These are phyloP conservation scores for Melanomma pulvis-pyrius DNA, from an alignment of 495 filamentous ascomycete genomes.

Conservation along the genomic window DNA sequence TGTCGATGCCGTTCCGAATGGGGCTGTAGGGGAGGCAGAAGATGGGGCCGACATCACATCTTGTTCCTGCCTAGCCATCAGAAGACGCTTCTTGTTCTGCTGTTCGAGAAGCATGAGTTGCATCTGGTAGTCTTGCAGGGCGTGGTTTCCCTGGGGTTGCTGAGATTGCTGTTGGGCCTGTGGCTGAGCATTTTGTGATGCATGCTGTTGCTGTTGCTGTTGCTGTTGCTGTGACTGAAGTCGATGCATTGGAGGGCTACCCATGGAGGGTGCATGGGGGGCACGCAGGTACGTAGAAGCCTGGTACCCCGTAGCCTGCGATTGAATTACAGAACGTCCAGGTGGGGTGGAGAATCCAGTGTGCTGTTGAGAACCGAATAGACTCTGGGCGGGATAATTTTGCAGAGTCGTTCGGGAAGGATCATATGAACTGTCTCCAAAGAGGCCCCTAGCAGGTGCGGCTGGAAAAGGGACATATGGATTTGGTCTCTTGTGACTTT, in stretches of 20 bases:
- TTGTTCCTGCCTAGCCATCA: conserved; percentile 97
- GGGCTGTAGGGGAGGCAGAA: neutral
- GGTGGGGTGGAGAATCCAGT: too few species aligned
- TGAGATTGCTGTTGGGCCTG: neutral
- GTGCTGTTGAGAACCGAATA: too few species aligned
- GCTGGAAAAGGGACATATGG: too few species aligned
- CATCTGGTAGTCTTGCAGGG: conserved; percentile 96
- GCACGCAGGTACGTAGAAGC: too few species aligned
- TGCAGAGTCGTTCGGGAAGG: too few species aligned
- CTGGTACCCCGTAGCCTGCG: too few species aligned
- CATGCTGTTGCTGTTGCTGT: neutral
- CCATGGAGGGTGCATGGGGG: too few species aligned
- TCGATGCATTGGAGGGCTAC: neutral
- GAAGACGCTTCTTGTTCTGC: conserved; percentile 94
- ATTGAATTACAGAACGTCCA: too few species aligned
- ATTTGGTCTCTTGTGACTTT: neutral
- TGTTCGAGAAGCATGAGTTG: conserved; percentile 97
- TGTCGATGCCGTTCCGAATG: neutral
- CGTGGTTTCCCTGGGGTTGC: neutral
- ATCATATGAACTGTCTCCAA: neutral
- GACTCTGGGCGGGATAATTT: too few species aligned
- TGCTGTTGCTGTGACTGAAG: neutral
- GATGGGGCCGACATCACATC: conserved; percentile 47
- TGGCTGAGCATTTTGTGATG: too few species aligned
- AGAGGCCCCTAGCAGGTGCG: neutral